Percentiles rank a stretch among this genome's conserved stretches.
Evolutionary conservation across 2,329 filamentous ascomycete species (phyloP).

Genomic region (Botrytis pseudocinerea): DNA sequence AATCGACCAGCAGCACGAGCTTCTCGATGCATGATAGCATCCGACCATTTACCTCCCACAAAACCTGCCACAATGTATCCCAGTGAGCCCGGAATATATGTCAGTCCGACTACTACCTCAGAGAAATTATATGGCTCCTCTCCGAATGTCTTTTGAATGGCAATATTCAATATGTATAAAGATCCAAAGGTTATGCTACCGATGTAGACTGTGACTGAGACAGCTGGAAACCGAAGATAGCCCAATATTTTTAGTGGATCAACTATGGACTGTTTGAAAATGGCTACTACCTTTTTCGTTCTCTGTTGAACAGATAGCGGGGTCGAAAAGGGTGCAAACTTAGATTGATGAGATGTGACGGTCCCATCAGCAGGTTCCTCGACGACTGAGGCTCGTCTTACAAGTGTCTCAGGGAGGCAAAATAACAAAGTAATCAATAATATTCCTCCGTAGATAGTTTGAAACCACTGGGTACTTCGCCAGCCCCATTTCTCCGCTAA

Average conservation of each 20-base stretch:
- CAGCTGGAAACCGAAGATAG: constrained; percentile 73
- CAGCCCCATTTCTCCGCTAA: constrained; percentile 70
- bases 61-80: constrained; percentile 71
- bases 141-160: constrained; percentile 70
- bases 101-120: constrained; percentile 68
- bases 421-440: constrained; percentile 59
- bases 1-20: constrained; percentile 69
- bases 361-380: neutral
- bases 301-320: constrained; percentile 60
- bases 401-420: constrained; percentile 64
- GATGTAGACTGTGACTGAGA: constrained; percentile 73
- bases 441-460: constrained; percentile 66
- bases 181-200: constrained; percentile 73
- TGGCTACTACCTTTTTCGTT: constrained; percentile 53
- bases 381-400: neutral
- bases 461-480: constrained; percentile 77
- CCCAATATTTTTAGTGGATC: constrained; percentile 71
- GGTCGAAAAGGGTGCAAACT: constrained; percentile 36
- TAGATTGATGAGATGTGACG: neutral
- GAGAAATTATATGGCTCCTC: constrained; percentile 66
- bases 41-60: constrained; percentile 75
- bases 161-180: constrained; percentile 77
- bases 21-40: constrained; percentile 76
- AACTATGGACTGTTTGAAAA: constrained; percentile 62
- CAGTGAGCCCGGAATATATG: constrained; percentile 74